Conservation (phyloP, 2,329 filamentous ascomycete genomes). For the Cryoendolithus antarcticus region DNA sequence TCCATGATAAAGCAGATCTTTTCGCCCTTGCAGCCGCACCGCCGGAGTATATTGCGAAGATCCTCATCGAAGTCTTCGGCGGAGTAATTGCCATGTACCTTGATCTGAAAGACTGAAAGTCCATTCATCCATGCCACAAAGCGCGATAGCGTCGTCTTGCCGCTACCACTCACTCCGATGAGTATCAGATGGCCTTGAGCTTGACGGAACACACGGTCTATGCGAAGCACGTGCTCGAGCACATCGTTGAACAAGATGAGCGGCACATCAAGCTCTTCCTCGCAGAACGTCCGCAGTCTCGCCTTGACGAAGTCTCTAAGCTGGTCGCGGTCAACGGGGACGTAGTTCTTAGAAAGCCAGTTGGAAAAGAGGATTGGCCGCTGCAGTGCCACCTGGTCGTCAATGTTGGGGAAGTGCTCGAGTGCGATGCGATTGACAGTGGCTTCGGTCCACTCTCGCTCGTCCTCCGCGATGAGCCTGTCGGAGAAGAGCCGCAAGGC, state of each 20-base stretch:
- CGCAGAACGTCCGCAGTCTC: constrained; percentile 92
- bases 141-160: constrained; percentile 93
- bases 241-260: constrained; percentile 99
- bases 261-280: constrained; percentile 97
- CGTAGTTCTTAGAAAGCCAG: constrained; percentile 97
- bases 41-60: constrained; percentile 78
- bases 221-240: constrained; percentile 91
- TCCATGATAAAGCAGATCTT: constrained; percentile 99
- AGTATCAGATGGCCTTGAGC: constrained; percentile 96
- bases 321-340: constrained; percentile 89
- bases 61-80: constrained; percentile 98
- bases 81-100: constrained; percentile 97
- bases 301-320: constrained; percentile 96
- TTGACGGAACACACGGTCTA: constrained; percentile 96
- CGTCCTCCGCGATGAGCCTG: constrained; percentile 85
- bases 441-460: constrained; percentile 89
- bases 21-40: constrained; percentile 94
- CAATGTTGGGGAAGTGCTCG: constrained; percentile 89
- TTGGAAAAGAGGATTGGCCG: constrained; percentile 97
- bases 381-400: constrained; percentile 76
- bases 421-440: constrained; percentile 75
- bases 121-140: constrained; percentile 99
- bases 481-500: constrained; percentile 94
- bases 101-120: constrained; percentile 98
- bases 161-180: constrained; percentile 95